These are phyloP conservation scores for Gleditsia sinensis DNA, from an alignment of 306 rosid species.

Conservation along the genomic window DNA sequence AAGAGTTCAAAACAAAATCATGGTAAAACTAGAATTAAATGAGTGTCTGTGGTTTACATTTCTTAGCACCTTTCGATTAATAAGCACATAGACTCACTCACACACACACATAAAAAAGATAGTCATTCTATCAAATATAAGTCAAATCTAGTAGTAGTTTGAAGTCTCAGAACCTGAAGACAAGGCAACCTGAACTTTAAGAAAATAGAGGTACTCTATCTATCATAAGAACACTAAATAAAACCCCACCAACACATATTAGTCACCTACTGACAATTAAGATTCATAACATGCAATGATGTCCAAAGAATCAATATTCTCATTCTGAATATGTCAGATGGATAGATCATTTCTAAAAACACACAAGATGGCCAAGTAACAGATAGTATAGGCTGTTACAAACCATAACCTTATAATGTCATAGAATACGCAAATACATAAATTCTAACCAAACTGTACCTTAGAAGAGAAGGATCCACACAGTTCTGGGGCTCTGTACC, in stretches of 20 bases:
- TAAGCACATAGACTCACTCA: neutral
- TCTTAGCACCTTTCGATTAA: neutral
- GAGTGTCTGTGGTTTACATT: neutral
- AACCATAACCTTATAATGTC: neutral
- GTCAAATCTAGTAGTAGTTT: neutral
- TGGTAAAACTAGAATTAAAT: neutral
- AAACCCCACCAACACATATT: conserved; percentile 3
- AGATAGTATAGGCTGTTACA: neutral
- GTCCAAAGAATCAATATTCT: conserved; percentile 13
- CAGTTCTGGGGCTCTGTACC: conserved; percentile 93
- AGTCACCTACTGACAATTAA: conserved; percentile 13
- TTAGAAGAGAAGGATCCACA: conserved; percentile 81
- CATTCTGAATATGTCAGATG: neutral
- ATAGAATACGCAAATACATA: neutral
- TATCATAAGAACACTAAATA: neutral
- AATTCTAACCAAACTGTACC: conserved; percentile 45
- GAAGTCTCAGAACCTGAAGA: neutral
- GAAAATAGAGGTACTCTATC: neutral
- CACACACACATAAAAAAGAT: neutral
- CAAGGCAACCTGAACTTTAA: neutral
- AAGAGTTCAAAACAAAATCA: neutral
- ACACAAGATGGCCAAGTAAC: conserved; percentile 15
- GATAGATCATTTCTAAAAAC: neutral
- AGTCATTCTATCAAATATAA: neutral
- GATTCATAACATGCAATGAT: conserved; percentile 18